These are phyloP conservation scores for Aeschynomene evenia DNA, from an alignment of 306 rosid species.

Conservation along the genomic window DNA sequence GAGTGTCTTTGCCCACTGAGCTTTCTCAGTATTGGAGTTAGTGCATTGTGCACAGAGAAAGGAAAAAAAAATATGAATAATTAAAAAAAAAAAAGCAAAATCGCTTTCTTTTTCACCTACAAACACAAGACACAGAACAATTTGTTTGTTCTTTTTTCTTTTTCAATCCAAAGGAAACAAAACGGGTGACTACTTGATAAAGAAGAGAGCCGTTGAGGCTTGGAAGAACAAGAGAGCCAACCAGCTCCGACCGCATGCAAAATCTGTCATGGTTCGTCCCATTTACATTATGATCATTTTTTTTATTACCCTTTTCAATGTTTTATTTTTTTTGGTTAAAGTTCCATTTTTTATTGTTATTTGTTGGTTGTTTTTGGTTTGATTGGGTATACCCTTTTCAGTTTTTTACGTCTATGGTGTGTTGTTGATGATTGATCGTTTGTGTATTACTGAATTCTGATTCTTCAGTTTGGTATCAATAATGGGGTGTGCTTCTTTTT, in stretches of 20 bases:
- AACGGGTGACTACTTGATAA: slow-evolving; percentile 38
- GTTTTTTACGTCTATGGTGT: slow-evolving; percentile 15
- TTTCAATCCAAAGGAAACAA: slow-evolving; percentile 22
- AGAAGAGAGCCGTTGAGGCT: slow-evolving; percentile 45
- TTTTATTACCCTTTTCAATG: background rate
- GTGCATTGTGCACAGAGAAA: background rate
- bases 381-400: slow-evolving; percentile 23
- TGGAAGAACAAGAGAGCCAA: slow-evolving; percentile 19
- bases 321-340: background rate
- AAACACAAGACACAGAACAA: background rate
- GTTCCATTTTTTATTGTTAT: background rate
- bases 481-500: slow-evolving; percentile 25
- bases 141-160: background rate
- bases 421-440: background rate
- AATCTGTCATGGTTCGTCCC: slow-evolving; percentile 42
- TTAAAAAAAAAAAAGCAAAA: background rate
- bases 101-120: slow-evolving; percentile 13
- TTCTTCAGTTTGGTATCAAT: slow-evolving; percentile 11
- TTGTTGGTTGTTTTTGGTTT: background rate
- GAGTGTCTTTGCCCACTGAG: slow-evolving; percentile 13
- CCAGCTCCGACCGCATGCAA: slow-evolving; percentile 29
- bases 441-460: slow-evolving; percentile 6
- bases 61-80: too few relatives aligned
- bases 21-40: slow-evolving; percentile 1
- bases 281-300: background rate